Evolutionary conservation across 2,329 filamentous ascomycete species (phyloP), one percentile per base, ranked within the genome.

Genomic region (Aspergillus persii): DNA sequence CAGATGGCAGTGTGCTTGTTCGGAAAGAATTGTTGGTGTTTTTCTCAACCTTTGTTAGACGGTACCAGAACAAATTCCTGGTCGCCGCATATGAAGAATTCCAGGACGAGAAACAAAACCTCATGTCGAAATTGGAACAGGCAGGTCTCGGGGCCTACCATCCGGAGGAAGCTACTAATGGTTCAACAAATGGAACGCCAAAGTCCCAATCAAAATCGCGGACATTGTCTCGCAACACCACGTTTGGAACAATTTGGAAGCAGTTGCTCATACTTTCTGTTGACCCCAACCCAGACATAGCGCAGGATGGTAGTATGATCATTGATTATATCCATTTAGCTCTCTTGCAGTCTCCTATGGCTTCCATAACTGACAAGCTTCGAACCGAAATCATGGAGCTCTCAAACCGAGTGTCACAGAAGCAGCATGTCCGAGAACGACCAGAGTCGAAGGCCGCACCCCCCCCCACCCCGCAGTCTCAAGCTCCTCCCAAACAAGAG

Each of bases 161-260:
- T 15, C 53, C 62, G 3, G 66, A 72, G 12, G 63, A 60, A 26
- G 44, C 58, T 9, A 46, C 69, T 31, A 61, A 67, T 57, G 62
- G 69, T 27, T 57, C 69, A 49, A 33, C 60, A n/a, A 56, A 61
- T 48, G 65, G 68, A 15, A 55, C 69, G 51, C 36, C 60, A 15
- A 50, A 55, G 46, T 63, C 70, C 36, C 65, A 72, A 47, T 50
- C 66, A 27, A 72, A 76, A 29, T 60, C 69, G 8, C 71, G 66
- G 33, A 69, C 64, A n/a, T 52, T 76, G 50, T 92, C 93, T 11
- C 88, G 91, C 64, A 95, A 96, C 70, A 96, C 92, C 0, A 90
- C 96, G 18, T 97, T 96, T 73, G 89, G 93, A 31, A 90, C 93
- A 1, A 89, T 96, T 62, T 99, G 95, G 95, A 95, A 96, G 73